Percentiles rank a stretch among this genome's conserved stretches.
phyloP scores from a whole-genome alignment of 306 rosid species.

The Argentina anserina region DNA sequence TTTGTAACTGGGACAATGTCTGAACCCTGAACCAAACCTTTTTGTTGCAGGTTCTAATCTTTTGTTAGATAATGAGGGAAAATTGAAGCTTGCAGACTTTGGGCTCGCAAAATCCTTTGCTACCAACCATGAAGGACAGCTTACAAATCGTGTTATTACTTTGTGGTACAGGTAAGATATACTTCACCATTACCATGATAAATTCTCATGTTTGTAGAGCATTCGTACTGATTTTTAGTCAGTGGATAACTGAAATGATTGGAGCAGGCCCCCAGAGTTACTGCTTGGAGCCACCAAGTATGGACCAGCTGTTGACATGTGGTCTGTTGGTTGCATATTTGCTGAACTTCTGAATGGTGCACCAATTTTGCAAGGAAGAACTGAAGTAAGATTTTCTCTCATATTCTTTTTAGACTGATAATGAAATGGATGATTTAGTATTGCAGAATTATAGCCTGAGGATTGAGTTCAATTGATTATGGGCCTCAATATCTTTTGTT shows the following conservation, averaged over 20 bases:
- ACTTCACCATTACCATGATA: background rate
- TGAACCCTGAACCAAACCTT: conserved; percentile 5
- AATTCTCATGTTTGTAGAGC: background rate
- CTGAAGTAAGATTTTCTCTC: conserved; percentile 45
- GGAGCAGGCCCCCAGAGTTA: conserved; percentile 69
- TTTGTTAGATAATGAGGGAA: conserved; percentile 70
- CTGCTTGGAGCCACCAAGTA: conserved; percentile 69
- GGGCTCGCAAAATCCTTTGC: conserved; percentile 61
- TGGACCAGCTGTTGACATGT: conserved; percentile 76
- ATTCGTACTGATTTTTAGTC: background rate
- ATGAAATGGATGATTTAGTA: background rate
- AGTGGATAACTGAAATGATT: conserved; percentile 13
- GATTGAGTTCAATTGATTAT: background rate
- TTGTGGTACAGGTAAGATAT: conserved; percentile 63
- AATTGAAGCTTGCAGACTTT: conserved; percentile 69
- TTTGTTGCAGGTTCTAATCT: conserved; percentile 62
- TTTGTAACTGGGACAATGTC: conserved; percentile 12
- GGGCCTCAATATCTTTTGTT: background rate
- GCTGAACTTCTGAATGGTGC: conserved; percentile 69
- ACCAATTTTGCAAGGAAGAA: conserved; percentile 69
- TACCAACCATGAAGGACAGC: conserved; percentile 53
- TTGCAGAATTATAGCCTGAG: background rate
- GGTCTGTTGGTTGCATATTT: conserved; percentile 82
- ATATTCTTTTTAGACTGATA: background rate
- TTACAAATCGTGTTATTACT: conserved; percentile 68